phyloP scores from a whole-genome alignment of 805 yeast genomes.

The Lipomyces mesembrius region DNA sequence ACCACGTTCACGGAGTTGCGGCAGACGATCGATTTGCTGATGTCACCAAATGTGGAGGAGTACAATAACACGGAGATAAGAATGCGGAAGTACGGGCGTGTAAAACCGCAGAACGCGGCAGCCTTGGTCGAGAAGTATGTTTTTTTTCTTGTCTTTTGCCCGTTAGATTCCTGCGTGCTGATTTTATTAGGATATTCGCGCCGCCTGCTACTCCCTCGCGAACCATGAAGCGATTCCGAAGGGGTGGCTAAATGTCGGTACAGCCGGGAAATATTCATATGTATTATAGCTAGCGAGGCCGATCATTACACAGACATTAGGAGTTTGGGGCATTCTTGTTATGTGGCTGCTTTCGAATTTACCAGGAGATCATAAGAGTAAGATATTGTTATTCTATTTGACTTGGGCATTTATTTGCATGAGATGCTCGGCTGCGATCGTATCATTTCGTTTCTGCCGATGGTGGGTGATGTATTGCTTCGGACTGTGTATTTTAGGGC shows the following conservation, averaged over 20 bases:
- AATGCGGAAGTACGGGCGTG: slow-evolving; percentile 70
- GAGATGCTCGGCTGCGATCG: neutral
- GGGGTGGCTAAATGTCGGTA: neutral
- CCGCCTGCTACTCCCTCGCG: slow-evolving; percentile 1
- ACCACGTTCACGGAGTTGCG: slow-evolving; percentile 78
- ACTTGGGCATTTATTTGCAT: neutral
- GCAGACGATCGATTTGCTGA: slow-evolving; percentile 75
- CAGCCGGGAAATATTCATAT: neutral
- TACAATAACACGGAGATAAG: slow-evolving; percentile 61
- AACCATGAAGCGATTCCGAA: slow-evolving; percentile 2
- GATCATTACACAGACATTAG: neutral
- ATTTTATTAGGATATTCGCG: neutral
- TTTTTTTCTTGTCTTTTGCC: neutral
- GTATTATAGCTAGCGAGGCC: neutral
- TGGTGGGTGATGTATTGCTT: neutral
- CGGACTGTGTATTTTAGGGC: neutral
- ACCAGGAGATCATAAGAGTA: neutral
- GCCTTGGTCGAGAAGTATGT: slow-evolving; percentile 56
- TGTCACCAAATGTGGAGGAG: slow-evolving; percentile 63
- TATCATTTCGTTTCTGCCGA: neutral
- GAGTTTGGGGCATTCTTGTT: neutral
- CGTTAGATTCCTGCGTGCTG: neutral
- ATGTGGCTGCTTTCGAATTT: neutral
- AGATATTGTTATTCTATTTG: neutral
- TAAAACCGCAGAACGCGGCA: slow-evolving; percentile 73